Evolutionary conservation across 805 yeast species (phyloP), one percentile per base, ranked within the genome.

Genomic region (Wickerhamomyces hampshirensis): DNA sequence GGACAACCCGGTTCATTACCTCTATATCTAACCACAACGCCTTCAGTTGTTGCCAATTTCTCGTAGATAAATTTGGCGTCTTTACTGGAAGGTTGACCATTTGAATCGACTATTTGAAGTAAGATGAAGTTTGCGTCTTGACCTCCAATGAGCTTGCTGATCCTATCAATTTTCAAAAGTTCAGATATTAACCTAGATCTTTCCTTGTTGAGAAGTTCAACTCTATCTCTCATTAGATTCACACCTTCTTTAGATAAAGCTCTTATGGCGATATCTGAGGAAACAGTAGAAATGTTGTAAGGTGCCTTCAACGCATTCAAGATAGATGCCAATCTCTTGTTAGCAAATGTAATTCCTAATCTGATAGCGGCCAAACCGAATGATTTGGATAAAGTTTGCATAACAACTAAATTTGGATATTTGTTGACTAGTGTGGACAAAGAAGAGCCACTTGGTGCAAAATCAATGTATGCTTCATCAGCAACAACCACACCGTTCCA

Each of bases 281-380:
- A 79, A 46, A 84, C 65, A 10, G 87, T 73, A 7, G 96, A 85
- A 39, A 93, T 84, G 59, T 91, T 93, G 63, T 93, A 93, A 3
- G 98, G 98, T 26, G 95, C 96, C 58, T 93, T 93, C 83, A 91
- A 81, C 17, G 94, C 76, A 58, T 93, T 93, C 50, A 93, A 63
- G 33, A 84, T 73, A 5, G 59, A 50, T 0, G 96, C 73, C 31
- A 93, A 64, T 42, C 72, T 74, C 11, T 67, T 63, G 13, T 72
- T 65, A 4, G 89, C 71, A 53, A 58, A 91, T 1, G 96, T 80
- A 42, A 88, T 66, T 18, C 98, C 98, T 29, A 91, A 60, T 50
- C 98, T 74, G 33, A 89, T 82, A 30, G 97, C 98, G 4, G 98
- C 98, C 36, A 93, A 73, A 14, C 98, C 98, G 63, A 93, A 93